phyloP scores from a whole-genome alignment of 345 rosid genomes.

The Alliaria petiolata region DNA sequence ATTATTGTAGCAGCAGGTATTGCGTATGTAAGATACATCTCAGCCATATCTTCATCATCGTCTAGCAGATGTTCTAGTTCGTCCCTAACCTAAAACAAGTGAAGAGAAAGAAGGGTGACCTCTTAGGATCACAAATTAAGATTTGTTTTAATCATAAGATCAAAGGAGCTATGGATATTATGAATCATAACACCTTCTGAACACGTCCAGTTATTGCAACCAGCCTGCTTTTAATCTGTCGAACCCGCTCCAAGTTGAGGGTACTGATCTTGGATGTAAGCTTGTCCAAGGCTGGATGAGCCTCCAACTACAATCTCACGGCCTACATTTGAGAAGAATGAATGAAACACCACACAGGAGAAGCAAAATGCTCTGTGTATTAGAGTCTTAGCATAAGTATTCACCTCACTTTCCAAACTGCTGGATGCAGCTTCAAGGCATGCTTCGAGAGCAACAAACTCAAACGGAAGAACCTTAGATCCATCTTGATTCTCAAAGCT shows the following conservation, averaged over 20 bases:
- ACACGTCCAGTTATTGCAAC: constrained; percentile 64
- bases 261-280: constrained; percentile 70
- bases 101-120: too few species aligned
- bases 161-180: neutral
- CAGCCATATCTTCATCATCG: too few species aligned
- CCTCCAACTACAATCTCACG: constrained; percentile 57
- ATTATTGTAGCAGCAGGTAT: neutral
- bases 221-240: constrained; percentile 69
- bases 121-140: too few species aligned
- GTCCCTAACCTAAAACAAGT: too few species aligned
- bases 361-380: neutral
- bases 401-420: constrained; percentile 70
- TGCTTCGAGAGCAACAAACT: constrained; percentile 72
- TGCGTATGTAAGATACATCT: too few species aligned
- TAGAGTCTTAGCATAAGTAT: neutral
- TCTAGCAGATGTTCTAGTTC: too few species aligned
- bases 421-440: constrained; percentile 68
- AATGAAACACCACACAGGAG: neutral
- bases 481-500: constrained; percentile 52
- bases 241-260: constrained; percentile 62
- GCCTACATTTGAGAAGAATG: constrained; percentile 34
- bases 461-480: constrained; percentile 51
- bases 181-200: constrained; percentile 49
- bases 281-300: constrained; percentile 72
- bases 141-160: neutral